Conservation (phyloP, 164 flowering plant species). For the Nymphaea thermarum region DNA sequence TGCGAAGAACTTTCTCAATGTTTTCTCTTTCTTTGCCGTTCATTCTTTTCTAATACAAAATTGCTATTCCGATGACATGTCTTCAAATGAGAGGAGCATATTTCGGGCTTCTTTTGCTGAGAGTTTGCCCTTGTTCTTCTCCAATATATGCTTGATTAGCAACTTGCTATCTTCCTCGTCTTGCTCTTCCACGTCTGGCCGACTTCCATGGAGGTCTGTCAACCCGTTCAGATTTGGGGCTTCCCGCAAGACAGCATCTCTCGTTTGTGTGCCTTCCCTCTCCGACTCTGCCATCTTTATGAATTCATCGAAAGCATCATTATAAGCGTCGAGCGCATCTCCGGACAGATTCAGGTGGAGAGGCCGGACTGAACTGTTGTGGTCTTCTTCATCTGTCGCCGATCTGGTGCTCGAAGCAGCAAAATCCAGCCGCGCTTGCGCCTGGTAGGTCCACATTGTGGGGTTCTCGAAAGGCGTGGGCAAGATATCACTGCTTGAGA, state of each 20-base stretch:
- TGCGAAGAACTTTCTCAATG: no score
- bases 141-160: constrained; percentile 54
- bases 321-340: constrained; percentile 53
- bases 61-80: constrained; percentile 10
- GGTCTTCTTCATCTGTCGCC: constrained; percentile 6
- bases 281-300: constrained; percentile 22
- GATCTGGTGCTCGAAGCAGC: background rate
- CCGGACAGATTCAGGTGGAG: constrained; percentile 46
- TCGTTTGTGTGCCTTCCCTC: constrained; percentile 22
- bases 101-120: constrained; percentile 43
- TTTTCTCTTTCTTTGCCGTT: no score
- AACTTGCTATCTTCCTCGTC: constrained; percentile 33
- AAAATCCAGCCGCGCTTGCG: background rate
- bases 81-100: constrained; percentile 26
- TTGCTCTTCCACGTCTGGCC: constrained; percentile 20
- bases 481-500: constrained; percentile 17
- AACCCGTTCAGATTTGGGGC: constrained; percentile 4
- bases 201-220: constrained; percentile 4
- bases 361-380: constrained; percentile 14
- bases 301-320: constrained; percentile 46
- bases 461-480: constrained; percentile 21
- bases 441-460: background rate
- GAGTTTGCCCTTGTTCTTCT: constrained; percentile 55
- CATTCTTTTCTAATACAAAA: background rate
- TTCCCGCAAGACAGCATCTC: background rate